Evolutionary conservation across 495 filamentous ascomycete species (phyloP).

Genomic region (Ramalina peruviana): DNA sequence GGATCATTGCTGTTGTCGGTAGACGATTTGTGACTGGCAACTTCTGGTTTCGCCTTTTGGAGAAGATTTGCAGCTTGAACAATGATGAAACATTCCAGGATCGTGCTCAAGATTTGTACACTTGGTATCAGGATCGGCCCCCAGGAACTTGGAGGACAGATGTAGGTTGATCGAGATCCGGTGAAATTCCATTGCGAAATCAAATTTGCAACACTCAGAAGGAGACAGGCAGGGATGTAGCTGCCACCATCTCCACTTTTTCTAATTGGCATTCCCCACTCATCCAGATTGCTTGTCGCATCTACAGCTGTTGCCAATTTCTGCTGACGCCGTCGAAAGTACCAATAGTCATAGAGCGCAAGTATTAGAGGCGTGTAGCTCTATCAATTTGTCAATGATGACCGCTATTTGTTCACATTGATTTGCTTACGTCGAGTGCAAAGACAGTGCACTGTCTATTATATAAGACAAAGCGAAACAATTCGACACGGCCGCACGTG

Average conservation of each 20-base stretch:
- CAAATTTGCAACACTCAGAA: neutral
- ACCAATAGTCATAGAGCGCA: conserved; percentile 31
- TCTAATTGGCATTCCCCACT: neutral
- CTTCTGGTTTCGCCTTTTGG: conserved; percentile 14
- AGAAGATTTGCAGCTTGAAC: conserved; percentile 23
- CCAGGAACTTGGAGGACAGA: conserved; percentile 27
- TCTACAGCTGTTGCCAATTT: conserved; percentile 10
- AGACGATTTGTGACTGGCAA: neutral
- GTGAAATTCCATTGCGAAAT: neutral
- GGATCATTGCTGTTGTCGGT: conserved; percentile 4
- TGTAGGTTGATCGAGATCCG: conserved; percentile 28
- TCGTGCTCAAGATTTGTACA: conserved; percentile 17
- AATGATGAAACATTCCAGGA: conserved; percentile 26
- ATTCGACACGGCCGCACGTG: conserved; percentile 26
- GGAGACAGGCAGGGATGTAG: neutral
- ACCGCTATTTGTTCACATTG: neutral
- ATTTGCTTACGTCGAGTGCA: conserved; percentile 27
- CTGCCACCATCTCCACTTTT: neutral
- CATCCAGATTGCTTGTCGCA: neutral
- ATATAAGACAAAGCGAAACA: conserved; percentile 24
- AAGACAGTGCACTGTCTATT: conserved; percentile 28
- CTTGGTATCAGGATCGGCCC: conserved; percentile 16
- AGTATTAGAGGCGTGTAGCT: conserved; percentile 25
- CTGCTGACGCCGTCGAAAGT: conserved; percentile 21
- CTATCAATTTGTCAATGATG: neutral